Evolutionary conservation across 768 basidiomycete species (phyloP).

Genomic region (Mycena amicta): DNA sequence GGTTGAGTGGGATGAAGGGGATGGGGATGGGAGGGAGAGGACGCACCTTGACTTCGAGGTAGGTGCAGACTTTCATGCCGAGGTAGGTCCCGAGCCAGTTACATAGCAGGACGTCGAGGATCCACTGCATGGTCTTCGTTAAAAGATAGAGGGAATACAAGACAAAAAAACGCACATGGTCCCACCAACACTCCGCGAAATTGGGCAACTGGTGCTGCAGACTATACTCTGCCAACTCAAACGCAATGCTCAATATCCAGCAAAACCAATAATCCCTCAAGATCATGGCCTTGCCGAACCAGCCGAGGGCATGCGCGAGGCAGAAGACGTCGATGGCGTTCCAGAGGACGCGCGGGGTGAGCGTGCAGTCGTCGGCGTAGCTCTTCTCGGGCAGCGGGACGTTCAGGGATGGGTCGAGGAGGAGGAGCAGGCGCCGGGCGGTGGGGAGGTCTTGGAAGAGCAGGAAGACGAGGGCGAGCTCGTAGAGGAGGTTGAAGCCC

Average conservation of each 20-base stretch:
- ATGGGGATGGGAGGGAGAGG: constrained; percentile 21
- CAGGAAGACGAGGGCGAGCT: constrained; percentile 79
- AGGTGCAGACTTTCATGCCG: constrained; percentile 89
- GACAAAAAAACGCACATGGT: constrained; percentile 62
- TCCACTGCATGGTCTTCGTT: constrained; percentile 62
- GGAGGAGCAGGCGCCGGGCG: constrained; percentile 77
- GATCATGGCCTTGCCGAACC: constrained; percentile 92
- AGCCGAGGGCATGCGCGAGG: constrained; percentile 80
- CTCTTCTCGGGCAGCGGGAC: constrained; percentile 80
- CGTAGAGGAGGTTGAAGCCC: constrained; percentile 82
- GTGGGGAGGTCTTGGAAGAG: constrained; percentile 83
- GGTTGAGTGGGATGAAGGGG: constrained; percentile 15
- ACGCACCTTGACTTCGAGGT: constrained; percentile 87
- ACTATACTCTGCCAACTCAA: constrained; percentile 88
- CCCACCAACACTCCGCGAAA: constrained; percentile 95
- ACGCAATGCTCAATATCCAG: constrained; percentile 88
- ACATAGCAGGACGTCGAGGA: constrained; percentile 83
- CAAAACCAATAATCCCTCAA: constrained; percentile 93
- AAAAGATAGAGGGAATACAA: constrained; percentile 11
- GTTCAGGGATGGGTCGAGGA: constrained; percentile 73
- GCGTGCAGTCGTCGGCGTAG: constrained; percentile 79
- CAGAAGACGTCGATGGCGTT: constrained; percentile 88
- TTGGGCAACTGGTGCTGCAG: constrained; percentile 87
- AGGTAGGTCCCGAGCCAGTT: constrained; percentile 89
- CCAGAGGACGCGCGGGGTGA: constrained; percentile 68